Percentiles rank a stretch among this genome's conserved stretches.
These are phyloP conservation scores for Yamadazyma membranifaciens DNA, from an alignment of 1,139 yeast species.

Conservation along the genomic window DNA sequence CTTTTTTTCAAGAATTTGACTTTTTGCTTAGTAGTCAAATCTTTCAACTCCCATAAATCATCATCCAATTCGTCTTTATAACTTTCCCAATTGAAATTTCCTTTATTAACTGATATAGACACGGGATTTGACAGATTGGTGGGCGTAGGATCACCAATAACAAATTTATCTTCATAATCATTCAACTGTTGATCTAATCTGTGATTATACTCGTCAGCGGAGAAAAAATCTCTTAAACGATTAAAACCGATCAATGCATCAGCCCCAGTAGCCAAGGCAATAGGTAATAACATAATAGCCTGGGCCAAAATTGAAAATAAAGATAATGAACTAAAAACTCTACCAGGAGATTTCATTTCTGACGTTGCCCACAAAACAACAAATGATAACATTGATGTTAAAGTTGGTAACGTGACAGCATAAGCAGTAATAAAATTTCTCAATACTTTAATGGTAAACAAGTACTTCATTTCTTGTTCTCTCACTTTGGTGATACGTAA, in stretches of 20 bases:
- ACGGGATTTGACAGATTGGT: constrained; percentile 2
- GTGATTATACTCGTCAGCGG: constrained; percentile 36
- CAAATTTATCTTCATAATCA: constrained; percentile 16
- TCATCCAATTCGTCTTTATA: constrained; percentile 29
- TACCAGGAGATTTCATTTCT: constrained; percentile 38
- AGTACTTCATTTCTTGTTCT: constrained; percentile 38
- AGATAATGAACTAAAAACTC: constrained; percentile 50
- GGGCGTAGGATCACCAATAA: constrained; percentile 17
- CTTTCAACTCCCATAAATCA: constrained; percentile 25
- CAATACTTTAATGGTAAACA: constrained; percentile 43
- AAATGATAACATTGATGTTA: constrained; percentile 42
- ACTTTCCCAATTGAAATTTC: constrained; percentile 36
- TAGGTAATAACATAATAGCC: constrained; percentile 52
- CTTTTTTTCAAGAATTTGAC: constrained; percentile 17
- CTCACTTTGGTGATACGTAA: constrained; percentile 34
- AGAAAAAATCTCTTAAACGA: constrained; percentile 44
- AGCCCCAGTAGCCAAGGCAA: constrained; percentile 53
- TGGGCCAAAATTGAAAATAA: constrained; percentile 51
- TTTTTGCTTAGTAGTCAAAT: constrained; percentile 17
- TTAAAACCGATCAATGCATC: constrained; percentile 54
- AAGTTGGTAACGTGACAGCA: constrained; percentile 44
- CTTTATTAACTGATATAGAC: constrained; percentile 27
- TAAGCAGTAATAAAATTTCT: constrained; percentile 47
- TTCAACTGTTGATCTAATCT: constrained; percentile 21
- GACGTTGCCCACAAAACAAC: constrained; percentile 44